These are phyloP conservation scores for Umbelopsis vinacea DNA, from an alignment of 192 early-diverging fungal genomes.

Conservation along the genomic window DNA sequence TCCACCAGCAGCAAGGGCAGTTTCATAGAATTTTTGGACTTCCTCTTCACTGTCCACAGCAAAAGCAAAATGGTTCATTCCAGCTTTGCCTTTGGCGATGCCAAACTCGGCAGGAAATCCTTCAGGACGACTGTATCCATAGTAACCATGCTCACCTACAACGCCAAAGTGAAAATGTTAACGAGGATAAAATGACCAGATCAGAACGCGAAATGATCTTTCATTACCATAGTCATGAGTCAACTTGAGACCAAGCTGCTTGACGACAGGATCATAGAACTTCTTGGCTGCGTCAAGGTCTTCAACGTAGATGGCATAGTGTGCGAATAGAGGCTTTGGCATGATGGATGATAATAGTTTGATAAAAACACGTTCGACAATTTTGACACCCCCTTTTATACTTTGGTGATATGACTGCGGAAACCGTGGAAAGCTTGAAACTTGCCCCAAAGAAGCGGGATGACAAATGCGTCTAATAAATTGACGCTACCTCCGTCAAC, in stretches of 20 bases:
- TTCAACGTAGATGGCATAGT: not conserved
- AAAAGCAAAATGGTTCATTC: slow-evolving; percentile 1
- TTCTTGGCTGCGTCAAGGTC: not conserved
- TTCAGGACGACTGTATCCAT: not conserved
- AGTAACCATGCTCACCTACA: not conserved
- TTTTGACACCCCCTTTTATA: not conserved
- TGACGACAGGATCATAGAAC: not conserved
- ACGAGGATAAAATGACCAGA: too few relatives aligned
- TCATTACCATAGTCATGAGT: slow-evolving; percentile 4
- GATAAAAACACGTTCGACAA: not conserved
- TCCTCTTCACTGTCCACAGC: not conserved
- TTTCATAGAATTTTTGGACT: slow-evolving; percentile 1
- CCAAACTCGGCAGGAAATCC: slow-evolving; percentile 6
- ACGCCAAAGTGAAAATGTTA: not conserved
- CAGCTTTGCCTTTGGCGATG: not conserved
- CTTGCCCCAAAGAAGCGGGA: too few relatives aligned
- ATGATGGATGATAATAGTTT: not conserved
- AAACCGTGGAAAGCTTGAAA: too few relatives aligned
- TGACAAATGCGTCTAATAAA: not conserved
- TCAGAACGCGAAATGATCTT: too few relatives aligned
- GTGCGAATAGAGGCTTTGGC: not conserved
- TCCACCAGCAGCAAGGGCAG: slow-evolving; percentile 1
- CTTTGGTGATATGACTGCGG: not conserved
- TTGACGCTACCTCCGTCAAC: not conserved
- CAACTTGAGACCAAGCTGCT: not conserved